phyloP scores from a whole-genome alignment of 139 green algal species.

The Chlamydomonas asymmetrica region DNA sequence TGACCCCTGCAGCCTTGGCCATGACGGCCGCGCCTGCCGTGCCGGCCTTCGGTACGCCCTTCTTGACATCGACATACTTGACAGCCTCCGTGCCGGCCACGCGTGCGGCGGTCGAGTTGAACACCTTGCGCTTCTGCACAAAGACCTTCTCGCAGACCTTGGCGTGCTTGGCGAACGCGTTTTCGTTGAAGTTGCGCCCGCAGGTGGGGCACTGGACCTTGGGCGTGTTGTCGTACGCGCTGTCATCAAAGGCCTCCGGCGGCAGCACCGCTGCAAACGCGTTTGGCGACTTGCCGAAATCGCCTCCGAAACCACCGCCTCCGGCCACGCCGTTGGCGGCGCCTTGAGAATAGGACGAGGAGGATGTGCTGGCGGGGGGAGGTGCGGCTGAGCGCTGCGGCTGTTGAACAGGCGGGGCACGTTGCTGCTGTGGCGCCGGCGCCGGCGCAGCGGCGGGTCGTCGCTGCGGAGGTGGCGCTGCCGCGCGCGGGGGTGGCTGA shows the following conservation, averaged over 20 bases:
- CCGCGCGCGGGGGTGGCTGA: neutral
- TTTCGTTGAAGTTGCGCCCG: constrained; percentile 32
- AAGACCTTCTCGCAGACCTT: constrained; percentile 48
- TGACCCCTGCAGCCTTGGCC: neutral
- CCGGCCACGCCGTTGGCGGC: neutral
- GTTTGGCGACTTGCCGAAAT: too few relatives aligned
- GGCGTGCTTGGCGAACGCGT: constrained; percentile 34
- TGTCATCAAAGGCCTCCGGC: too few relatives aligned
- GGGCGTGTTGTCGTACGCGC: neutral
- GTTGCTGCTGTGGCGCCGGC: neutral
- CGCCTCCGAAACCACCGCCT: constrained; percentile 1
- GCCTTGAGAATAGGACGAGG: neutral
- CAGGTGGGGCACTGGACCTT: constrained; percentile 32
- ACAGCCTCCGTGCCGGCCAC: constrained; percentile 16
- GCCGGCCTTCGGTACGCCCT: constrained; percentile 27
- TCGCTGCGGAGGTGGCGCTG: neutral
- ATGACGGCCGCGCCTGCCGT: neutral
- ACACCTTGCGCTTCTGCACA: constrained; percentile 33
- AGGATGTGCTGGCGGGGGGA: neutral
- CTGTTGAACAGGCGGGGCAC: neutral
- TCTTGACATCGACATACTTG: constrained; percentile 33
- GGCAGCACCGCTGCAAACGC: neutral
- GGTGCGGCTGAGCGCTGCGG: neutral
- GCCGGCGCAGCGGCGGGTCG: neutral
- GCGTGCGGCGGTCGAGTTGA: constrained; percentile 31